Evolutionary conservation across 257 asterid genomes (phyloP).

Genomic region (Plantago elongata): DNA sequence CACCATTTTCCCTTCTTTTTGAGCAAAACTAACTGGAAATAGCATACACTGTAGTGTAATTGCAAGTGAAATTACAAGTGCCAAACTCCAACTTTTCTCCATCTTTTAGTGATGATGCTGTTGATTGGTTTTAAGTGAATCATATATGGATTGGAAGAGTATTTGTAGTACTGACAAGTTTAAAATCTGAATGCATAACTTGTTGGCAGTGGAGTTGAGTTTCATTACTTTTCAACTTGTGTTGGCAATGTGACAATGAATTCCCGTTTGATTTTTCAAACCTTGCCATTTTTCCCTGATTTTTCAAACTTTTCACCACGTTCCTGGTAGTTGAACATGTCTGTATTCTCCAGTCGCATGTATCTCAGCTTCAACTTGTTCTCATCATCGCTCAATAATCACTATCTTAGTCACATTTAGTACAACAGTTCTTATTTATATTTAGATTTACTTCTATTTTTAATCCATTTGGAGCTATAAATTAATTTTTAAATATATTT

Average conservation of each 20-base stretch:
- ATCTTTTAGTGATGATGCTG: not conserved
- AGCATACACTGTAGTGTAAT: not conserved
- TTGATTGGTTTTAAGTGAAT: no score
- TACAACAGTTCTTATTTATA: no score
- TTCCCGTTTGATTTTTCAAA: not conserved
- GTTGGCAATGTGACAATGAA: not conserved
- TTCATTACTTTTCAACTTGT: not conserved
- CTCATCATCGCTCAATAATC: not conserved
- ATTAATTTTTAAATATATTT: no score
- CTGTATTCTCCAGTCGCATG: not conserved
- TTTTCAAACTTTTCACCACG: no score
- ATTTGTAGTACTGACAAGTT: not conserved
- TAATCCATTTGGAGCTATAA: no score
- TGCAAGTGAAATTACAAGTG: not conserved
- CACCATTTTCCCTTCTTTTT: constrained; percentile 29
- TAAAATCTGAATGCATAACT: not conserved
- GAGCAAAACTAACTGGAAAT: not conserved
- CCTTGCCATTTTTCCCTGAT: not conserved
- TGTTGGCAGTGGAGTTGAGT: not conserved
- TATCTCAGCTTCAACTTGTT: no score
- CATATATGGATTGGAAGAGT: no score
- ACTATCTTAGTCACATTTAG: not conserved
- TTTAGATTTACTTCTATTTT: no score
- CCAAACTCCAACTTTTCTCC: not conserved
- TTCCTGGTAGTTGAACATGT: not conserved